A percentile compares a stretch with the other conserved stretches of the same genome.
Evolutionary conservation across 176 grass and related monocot genomes (phyloP).

Genomic region (Oryza officinalis): DNA sequence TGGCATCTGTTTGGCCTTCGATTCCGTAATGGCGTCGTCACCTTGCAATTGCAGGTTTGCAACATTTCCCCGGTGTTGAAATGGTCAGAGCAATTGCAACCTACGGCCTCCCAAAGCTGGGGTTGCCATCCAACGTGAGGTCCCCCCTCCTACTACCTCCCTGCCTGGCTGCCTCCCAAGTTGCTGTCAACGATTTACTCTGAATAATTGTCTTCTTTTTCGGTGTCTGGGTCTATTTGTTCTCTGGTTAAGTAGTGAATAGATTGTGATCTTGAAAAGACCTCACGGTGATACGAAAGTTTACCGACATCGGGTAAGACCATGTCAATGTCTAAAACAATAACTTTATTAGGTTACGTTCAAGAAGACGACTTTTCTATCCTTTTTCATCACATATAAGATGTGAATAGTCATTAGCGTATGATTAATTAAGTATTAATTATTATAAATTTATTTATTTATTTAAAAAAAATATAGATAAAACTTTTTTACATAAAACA

Average conservation of each 20-base stretch:
- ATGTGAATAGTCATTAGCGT: too few species aligned
- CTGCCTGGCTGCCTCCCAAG: neutral
- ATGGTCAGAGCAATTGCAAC: neutral
- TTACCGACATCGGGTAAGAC: neutral
- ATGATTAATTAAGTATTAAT: too few species aligned
- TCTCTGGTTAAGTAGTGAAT: neutral
- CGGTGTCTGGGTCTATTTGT: neutral
- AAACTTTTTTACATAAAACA: too few species aligned
- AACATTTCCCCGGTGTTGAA: neutral
- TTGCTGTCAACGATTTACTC: neutral
- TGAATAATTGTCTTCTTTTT: neutral
- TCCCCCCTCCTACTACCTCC: neutral
- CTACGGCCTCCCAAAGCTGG: neutral
- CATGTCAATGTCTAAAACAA: too few species aligned
- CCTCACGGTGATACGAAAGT: neutral
- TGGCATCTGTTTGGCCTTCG: neutral
- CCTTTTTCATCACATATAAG: too few species aligned
- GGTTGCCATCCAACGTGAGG: neutral
- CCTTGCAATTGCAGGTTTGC: neutral
- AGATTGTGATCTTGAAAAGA: neutral
- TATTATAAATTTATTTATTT: too few species aligned
- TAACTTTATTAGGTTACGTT: too few species aligned
- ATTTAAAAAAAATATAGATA: too few species aligned
- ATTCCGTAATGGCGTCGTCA: neutral
- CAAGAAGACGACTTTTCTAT: too few species aligned